Conservation (phyloP, 208 protist genomes). For the Trypanosoma conorhini region DNA sequence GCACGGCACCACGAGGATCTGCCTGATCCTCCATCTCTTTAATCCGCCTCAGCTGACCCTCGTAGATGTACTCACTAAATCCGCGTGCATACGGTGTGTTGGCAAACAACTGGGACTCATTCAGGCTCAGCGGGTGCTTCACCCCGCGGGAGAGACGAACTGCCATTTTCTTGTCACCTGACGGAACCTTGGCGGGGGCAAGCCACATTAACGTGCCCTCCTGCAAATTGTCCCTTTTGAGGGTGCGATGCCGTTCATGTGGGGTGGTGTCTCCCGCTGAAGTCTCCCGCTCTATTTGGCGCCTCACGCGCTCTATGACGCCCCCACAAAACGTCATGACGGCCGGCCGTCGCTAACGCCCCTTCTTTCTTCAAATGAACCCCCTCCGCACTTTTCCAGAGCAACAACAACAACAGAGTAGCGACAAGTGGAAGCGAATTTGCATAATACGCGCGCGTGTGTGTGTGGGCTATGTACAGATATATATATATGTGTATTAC, state of each 20-base stretch:
- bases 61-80: conserved; percentile 24
- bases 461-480: no score
- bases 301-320: conserved; percentile 16
- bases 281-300: conserved; percentile 7
- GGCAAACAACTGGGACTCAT: conserved; percentile 17
- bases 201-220: conserved; percentile 28
- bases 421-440: no score
- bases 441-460: no score
- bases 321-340: conserved; percentile 4
- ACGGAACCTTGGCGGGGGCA: background rate
- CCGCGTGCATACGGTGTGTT: conserved; percentile 22
- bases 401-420: no score
- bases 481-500: no score
- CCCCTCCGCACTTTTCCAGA: no score
- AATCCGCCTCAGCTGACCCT: conserved; percentile 9
- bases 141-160: conserved; percentile 17
- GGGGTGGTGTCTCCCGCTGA: background rate
- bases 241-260: background rate
- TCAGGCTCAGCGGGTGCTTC: conserved; percentile 4
- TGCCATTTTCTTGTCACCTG: conserved; percentile 7
- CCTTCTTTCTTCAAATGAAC: background rate
- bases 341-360: no score
- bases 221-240: background rate
- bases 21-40: conserved; percentile 14
- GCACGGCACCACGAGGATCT: conserved; percentile 22